phyloP scores from a whole-genome alignment of 2,329 filamentous ascomycete genomes.

The Huntiella bhutanensis region DNA sequence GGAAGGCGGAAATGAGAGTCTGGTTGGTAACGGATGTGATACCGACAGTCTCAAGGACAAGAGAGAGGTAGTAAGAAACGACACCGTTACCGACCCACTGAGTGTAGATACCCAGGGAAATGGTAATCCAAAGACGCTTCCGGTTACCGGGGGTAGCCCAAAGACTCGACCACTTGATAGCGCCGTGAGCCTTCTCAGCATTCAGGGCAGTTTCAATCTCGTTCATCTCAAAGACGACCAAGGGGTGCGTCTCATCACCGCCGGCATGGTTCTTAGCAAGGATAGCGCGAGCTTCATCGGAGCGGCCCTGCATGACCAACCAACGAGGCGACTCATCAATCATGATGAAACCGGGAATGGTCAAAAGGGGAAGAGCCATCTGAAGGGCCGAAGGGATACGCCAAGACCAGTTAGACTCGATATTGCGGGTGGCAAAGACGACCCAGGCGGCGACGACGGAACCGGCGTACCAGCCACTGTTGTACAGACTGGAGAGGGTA shows the following conservation, averaged over 20 bases:
- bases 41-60: conserved; percentile 27
- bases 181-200: conserved; percentile 30
- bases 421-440: conserved; percentile 22
- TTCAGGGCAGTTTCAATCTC: conserved; percentile 40
- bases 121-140: conserved; percentile 28
- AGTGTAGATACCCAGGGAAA: conserved; percentile 32
- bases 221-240: conserved; percentile 39
- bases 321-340: conserved; percentile 19
- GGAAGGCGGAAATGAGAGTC: conserved; percentile 16
- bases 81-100: conserved; percentile 34
- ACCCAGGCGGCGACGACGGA: conserved; percentile 28
- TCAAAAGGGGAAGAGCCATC: conserved; percentile 22
- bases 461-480: conserved; percentile 25
- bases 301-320: conserved; percentile 17
- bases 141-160: conserved; percentile 30
- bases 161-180: conserved; percentile 31
- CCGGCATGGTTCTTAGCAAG: conserved; percentile 30
- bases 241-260: conserved; percentile 27
- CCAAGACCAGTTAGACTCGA: conserved; percentile 20
- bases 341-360: conserved; percentile 16
- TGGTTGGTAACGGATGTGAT: conserved; percentile 23
- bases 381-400: conserved; percentile 23
- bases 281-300: conserved; percentile 18
- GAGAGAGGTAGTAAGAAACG: conserved; percentile 29
- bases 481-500: conserved; percentile 37